Evolutionary conservation across 75 land plant species (phyloP).

Genomic region (Azolla pinnata): DNA sequence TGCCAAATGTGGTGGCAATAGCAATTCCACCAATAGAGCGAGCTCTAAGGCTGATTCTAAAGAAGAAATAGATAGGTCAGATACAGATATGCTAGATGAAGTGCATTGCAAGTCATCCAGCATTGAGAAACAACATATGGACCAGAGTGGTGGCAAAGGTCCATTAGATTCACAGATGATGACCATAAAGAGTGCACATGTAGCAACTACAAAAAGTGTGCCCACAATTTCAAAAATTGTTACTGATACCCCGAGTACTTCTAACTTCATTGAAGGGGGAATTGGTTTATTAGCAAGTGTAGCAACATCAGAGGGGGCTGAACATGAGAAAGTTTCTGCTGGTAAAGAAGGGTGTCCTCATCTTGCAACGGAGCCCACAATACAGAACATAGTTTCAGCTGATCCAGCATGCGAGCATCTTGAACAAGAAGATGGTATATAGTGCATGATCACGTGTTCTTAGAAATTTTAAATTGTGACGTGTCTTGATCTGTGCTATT

Average conservation of each 20-base stretch:
- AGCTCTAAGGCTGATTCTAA: constrained; percentile 28
- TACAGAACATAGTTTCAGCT: not conserved
- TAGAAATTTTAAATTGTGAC: not conserved
- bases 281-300: constrained; percentile 95
- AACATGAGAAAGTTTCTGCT: constrained; percentile 18
- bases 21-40: constrained; percentile 39
- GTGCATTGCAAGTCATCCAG: constrained; percentile 10
- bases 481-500: not conserved
- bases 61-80: constrained; percentile 39
- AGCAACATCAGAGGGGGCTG: constrained; percentile 62
- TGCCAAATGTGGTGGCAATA: constrained; percentile 32
- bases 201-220: too few species aligned
- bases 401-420: not conserved
- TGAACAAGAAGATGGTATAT: not conserved
- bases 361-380: not conserved
- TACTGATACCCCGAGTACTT: too few species aligned
- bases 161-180: constrained; percentile 7
- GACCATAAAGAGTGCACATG: constrained; percentile 12
- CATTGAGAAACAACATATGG: not conserved
- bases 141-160: constrained; percentile 2
- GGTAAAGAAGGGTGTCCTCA: not conserved
- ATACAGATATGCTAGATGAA: constrained; percentile 27
- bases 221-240: too few species aligned
- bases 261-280: constrained; percentile 82
- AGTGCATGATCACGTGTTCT: constrained; percentile 5